Conservation (phyloP, 2,329 filamentous ascomycete genomes). For the Cercospora beticola region DNA sequence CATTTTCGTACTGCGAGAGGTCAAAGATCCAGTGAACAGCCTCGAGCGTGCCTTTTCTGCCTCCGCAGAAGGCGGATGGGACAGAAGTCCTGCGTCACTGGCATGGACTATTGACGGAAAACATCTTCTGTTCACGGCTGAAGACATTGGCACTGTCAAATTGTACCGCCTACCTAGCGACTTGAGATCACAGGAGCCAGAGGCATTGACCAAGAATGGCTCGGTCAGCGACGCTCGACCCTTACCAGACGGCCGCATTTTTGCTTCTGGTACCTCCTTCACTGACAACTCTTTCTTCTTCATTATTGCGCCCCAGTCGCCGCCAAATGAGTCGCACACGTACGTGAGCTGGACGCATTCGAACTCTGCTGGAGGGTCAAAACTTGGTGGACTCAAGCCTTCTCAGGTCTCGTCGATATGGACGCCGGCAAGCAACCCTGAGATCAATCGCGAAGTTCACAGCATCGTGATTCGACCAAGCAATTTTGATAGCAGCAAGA, state of each 20-base stretch:
- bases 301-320: conserved; percentile 57
- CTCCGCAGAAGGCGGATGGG: conserved; percentile 44
- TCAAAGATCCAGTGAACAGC: conserved; percentile 35
- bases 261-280: conserved; percentile 67
- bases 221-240: conserved; percentile 55
- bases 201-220: conserved; percentile 56
- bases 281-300: conserved; percentile 71
- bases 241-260: conserved; percentile 54
- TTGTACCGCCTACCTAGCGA: conserved; percentile 49
- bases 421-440: conserved; percentile 60
- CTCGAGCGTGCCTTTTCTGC: conserved; percentile 4
- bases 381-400: conserved; percentile 61
- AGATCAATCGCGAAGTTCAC: conserved; percentile 56
- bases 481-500: conserved; percentile 31
- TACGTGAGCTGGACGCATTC: conserved; percentile 45
- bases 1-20: conserved; percentile 63
- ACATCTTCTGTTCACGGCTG: conserved; percentile 70
- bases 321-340: conserved; percentile 28
- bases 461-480: conserved; percentile 52
- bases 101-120: conserved; percentile 56
- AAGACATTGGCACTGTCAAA: conserved; percentile 63
- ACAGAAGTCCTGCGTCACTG: conserved; percentile 53
- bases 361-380: conserved; percentile 62
- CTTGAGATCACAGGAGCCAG: conserved; percentile 28
- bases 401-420: conserved; percentile 67